phyloP scores from a whole-genome alignment of 83 land plant genomes.

The Diphasiastrum complanatum region DNA sequence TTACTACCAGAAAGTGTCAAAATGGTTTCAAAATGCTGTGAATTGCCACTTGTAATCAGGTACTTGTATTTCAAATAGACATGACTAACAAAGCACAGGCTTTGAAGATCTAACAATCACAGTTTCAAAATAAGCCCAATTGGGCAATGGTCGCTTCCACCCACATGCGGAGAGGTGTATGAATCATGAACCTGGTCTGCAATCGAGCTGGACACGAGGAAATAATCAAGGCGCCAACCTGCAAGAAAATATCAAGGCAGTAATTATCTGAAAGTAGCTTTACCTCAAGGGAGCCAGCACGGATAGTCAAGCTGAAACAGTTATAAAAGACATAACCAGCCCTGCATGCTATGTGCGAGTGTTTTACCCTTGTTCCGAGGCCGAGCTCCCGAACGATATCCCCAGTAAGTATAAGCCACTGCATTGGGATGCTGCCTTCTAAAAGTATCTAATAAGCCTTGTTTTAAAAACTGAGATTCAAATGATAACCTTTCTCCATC shows the following conservation, averaged over 20 bases:
- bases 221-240: conserved; percentile 98
- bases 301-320: neutral
- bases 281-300: neutral
- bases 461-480: conserved; percentile 47
- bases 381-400: conserved; percentile 70
- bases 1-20: too few species aligned
- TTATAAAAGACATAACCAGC: neutral
- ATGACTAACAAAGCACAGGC: too few species aligned
- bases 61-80: too few species aligned
- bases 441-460: conserved; percentile 84
- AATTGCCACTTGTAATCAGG: too few species aligned
- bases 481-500: conserved; percentile 82
- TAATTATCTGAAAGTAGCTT: neutral
- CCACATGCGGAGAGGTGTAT: conserved; percentile 64
- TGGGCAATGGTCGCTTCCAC: conserved; percentile 91
- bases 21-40: too few species aligned
- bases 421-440: conserved; percentile 68
- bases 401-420: conserved; percentile 92
- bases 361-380: conserved; percentile 68
- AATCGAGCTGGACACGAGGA: conserved; percentile 64
- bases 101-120: too few species aligned
- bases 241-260: neutral
- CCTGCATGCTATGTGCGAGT: neutral
- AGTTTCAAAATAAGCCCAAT: conserved; percentile 76
- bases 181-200: conserved; percentile 65